Evolutionary conservation across 2,329 filamentous ascomycete species (phyloP), one percentile per base, ranked within the genome.

Genomic region (Proliferodiscus dingleyae): DNA sequence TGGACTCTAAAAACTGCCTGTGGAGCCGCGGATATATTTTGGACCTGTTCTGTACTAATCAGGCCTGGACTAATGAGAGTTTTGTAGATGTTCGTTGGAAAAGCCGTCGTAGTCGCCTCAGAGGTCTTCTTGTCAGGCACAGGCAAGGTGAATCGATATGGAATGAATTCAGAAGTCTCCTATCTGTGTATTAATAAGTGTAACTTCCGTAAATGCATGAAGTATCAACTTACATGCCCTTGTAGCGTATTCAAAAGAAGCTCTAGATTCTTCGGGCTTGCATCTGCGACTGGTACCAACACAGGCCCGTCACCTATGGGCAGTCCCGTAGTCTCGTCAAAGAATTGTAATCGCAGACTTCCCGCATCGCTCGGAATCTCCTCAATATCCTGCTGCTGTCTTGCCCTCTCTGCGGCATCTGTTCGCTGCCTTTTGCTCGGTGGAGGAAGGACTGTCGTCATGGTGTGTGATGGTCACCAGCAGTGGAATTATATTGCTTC

Each of bases 1-100:
- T 93, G 89, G 19, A 97, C 93, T 59, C 85, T 83, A 72, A 96
- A 97, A 0, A 97, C 86, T 18, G 91, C 89, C 66, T 98, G 91
- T 0, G 93, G 91, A 60, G 82, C 78, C 34, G 80, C 79, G 29
- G 74, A 75, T 21, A 83, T 30, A 67, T 71, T 60, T 32, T 72
- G 61, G 3, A 62, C 53, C 67, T 64, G 59, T 59, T 64, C 61
- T 13, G 61, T 62, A 47, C 54, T 63, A 21, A 64, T 61, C 33
- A 63, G 43, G 15, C 59, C 59, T 5, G 62, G 60, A 30, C 40
- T 54, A 19, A 76, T 66, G 18, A 78, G 63, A 3, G 73, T 71
- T 43, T 75, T 71, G 57, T 75, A 78, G 19, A 64, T 52, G 37
- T 63, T 61, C 11, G 50, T 49, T 11, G 62, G 62, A 23, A 61